Base-by-base conservation (phyloP, 805 yeast genomes). In the Pachysolen tannophilus region DNA sequence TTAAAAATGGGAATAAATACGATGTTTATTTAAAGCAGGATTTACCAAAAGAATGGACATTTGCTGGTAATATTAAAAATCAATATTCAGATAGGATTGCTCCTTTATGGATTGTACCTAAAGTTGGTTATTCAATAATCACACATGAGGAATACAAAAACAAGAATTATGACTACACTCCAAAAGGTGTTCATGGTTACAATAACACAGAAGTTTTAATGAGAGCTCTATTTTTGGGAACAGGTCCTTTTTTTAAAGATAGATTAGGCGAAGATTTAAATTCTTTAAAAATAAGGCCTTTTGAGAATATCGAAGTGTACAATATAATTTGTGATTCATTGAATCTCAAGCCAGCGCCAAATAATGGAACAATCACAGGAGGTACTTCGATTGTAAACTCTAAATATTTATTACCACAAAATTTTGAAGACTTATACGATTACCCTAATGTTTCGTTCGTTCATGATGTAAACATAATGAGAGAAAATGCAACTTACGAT, bases 141-240 rank as follows among this genome's bases (percentile, higher is more conserved):
- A 82, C 87, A 1, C 69, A 66, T 37, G 65, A 65, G 14, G 69
- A 69, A 39, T 72, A 75, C 70, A 66, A 67, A 17, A 61, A 61
- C 2, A 65, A 66, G 49, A 55, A 57, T 19, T 53, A 62, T 33
- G 64, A 68, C 10, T 80, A 78, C 50, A 51, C 53, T n/a, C 82
- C 85, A 3, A 63, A 63, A 36, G 96, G 95, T 7, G 82, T 82
- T 1, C 94, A 85, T 55, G 97, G 97, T 2, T 88, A 84, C 53
- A 75, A 81, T 49, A 82, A 81, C 48, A 68, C 79, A 0, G 85
- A 79, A 41, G 69, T 80, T 6, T 60, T 86, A 38, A 87, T 87
- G 95, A 61, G 95, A 33, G 87, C 95, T 0, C 46, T 84, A 8
- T 88, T 90, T 52, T 47, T 85, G 27, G 94, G 81, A 1, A 54